Percentiles rank a stretch among this genome's conserved stretches.
Conservation (phyloP, 495 filamentous ascomycete genomes). For the Neurospora cerealis region DNA sequence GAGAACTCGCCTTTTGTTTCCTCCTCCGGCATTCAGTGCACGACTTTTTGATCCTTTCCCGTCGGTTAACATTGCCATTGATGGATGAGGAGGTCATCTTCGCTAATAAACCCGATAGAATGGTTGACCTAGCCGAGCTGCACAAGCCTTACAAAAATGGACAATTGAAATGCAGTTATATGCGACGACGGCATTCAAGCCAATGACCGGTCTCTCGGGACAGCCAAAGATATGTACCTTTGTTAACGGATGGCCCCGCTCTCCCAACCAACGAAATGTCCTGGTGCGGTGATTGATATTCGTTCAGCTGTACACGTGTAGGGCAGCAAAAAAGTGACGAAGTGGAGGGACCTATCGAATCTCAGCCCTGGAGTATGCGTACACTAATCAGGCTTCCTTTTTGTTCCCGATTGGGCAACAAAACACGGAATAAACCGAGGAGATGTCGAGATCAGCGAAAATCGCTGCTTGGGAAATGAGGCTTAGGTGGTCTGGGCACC, state of each 20-base stretch:
- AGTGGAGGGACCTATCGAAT: not conserved
- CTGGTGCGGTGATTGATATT: not conserved
- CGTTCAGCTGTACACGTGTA: not conserved
- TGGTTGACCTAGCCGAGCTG: not conserved
- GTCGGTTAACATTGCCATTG: not conserved
- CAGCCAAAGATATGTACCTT: not conserved
- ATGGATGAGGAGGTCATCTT: not conserved
- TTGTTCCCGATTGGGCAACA: not conserved
- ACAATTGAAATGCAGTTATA: not conserved
- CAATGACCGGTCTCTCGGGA: not conserved
- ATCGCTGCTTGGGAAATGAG: not conserved
- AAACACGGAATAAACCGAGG: not conserved
- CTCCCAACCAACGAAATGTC: not conserved
- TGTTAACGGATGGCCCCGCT: not conserved
- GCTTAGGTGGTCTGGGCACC: not conserved
- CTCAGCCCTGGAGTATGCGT: not conserved
- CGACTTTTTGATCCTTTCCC: not conserved
- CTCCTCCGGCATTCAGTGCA: conserved; percentile 8
- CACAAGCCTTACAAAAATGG: not conserved
- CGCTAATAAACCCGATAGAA: not conserved
- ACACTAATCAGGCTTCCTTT: not conserved
- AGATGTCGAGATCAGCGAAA: not conserved
- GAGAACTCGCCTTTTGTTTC: conserved; percentile 7
- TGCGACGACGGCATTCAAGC: not conserved
- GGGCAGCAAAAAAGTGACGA: not conserved